These are phyloP conservation scores for Aspergillus tubingensis DNA, from an alignment of 2,329 filamentous ascomycete genomes.

Conservation along the genomic window DNA sequence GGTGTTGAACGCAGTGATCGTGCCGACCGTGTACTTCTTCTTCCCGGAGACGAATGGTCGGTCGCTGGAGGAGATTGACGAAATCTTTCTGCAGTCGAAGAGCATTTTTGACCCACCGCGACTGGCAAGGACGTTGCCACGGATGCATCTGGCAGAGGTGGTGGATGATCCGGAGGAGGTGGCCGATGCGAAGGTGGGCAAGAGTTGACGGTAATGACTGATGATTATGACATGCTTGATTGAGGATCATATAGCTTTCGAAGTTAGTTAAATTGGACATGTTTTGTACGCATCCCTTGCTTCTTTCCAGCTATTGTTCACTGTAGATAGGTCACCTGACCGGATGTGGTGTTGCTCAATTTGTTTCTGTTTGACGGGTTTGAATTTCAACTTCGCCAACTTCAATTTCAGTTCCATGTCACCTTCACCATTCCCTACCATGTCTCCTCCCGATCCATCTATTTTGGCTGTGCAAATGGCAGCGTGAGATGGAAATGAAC, in stretches of 20 bases:
- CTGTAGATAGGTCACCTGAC: background rate
- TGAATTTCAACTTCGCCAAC: too few relatives aligned
- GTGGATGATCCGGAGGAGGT: constrained; percentile 8
- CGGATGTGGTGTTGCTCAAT: background rate
- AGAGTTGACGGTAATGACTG: background rate
- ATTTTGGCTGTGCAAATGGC: too few relatives aligned
- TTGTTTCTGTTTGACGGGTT: too few relatives aligned
- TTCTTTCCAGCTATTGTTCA: too few relatives aligned
- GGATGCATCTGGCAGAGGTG: constrained; percentile 19
- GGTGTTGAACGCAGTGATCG: constrained; percentile 39
- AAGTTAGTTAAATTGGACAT: background rate
- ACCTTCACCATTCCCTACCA: too few relatives aligned
- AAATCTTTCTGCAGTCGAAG: constrained; percentile 39
- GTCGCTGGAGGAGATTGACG: constrained; percentile 43
- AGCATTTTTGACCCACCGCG: constrained; percentile 29
- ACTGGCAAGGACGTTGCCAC: constrained; percentile 23
- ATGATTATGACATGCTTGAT: background rate
- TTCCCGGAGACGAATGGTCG: constrained; percentile 44
- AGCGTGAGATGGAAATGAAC: too few relatives aligned
- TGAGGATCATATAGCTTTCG: background rate
- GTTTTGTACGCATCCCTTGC: too few relatives aligned
- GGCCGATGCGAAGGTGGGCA: background rate
- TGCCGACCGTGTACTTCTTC: constrained; percentile 39
- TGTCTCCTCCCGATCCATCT: too few relatives aligned
- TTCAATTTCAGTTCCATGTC: too few relatives aligned